Evolutionary conservation across 345 rosid species (phyloP).

Genomic region (Capsella bursapastoris): DNA sequence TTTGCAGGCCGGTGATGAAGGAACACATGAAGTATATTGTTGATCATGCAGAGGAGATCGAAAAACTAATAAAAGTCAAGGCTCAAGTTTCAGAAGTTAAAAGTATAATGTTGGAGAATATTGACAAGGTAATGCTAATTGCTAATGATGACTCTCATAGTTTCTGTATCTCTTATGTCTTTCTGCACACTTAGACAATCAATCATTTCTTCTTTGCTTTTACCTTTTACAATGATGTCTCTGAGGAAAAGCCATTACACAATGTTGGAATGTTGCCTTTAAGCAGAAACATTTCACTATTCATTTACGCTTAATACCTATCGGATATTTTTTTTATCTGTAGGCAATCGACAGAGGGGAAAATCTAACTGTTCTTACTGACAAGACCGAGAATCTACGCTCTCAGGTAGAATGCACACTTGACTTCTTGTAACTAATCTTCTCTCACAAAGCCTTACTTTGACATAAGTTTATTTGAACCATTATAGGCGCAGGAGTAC

Average conservation of each 20-base stretch:
- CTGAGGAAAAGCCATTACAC: neutral
- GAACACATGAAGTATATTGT: slow-evolving; percentile 96
- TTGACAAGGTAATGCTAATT: slow-evolving; percentile 75
- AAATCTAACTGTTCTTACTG: slow-evolving; percentile 64
- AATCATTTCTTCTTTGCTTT: slow-evolving; percentile 30
- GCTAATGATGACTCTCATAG: slow-evolving; percentile 11
- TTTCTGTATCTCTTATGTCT: slow-evolving; percentile 1
- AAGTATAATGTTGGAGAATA: slow-evolving; percentile 93
- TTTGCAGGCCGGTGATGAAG: slow-evolving; percentile 83
- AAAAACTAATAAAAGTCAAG: slow-evolving; percentile 89
- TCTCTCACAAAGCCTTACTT: neutral
- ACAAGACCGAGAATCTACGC: slow-evolving; percentile 77
- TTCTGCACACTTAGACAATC: slow-evolving; percentile 33
- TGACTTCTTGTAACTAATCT: neutral
- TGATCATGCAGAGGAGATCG: slow-evolving; percentile 96
- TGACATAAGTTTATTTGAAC: slow-evolving; percentile 5
- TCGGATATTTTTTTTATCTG: slow-evolving; percentile 5
- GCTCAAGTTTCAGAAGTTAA: slow-evolving; percentile 99
- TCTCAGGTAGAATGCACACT: slow-evolving; percentile 58
- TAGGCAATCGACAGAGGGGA: slow-evolving; percentile 90
- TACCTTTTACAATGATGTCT: neutral
- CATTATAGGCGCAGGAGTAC: slow-evolving; percentile 72
- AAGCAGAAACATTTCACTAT: neutral
- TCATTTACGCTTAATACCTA: neutral
- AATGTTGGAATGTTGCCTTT: neutral